Percentiles rank a stretch among this genome's conserved stretches.
Conservation (phyloP, 768 basidiomycete genomes). For the Xanthoconium stramineum region DNA sequence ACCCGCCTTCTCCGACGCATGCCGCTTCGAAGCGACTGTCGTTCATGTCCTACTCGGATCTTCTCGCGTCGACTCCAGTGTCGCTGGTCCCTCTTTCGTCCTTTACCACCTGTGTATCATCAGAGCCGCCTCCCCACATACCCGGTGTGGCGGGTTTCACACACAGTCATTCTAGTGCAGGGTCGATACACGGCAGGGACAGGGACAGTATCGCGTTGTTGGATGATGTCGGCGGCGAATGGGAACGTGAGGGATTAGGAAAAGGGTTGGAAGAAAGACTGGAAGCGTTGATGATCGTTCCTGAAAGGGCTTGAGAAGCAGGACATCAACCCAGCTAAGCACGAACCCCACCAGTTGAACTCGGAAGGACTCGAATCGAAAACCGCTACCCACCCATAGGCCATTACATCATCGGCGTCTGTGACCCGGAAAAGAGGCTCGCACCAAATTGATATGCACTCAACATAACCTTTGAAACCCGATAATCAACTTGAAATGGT, state of each 20-base stretch:
- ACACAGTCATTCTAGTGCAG: slow-evolving; percentile 26
- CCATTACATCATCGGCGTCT: background rate
- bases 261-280: slow-evolving; percentile 79
- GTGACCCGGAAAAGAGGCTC: background rate
- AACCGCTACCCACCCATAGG: background rate
- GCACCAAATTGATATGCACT: background rate
- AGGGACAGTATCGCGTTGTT: slow-evolving; percentile 45
- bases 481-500: slow-evolving; percentile 19
- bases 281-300: slow-evolving; percentile 49
- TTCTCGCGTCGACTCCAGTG: slow-evolving; percentile 74
- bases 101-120: slow-evolving; percentile 60
- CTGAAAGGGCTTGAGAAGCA: slow-evolving; percentile 21
- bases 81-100: slow-evolving; percentile 68
- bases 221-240: slow-evolving; percentile 77
- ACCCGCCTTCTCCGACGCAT: slow-evolving; percentile 48
- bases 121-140: slow-evolving; percentile 74
- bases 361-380: slow-evolving; percentile 1
- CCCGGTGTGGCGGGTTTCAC: slow-evolving; percentile 51
- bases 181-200: slow-evolving; percentile 27
- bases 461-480: slow-evolving; percentile 9
- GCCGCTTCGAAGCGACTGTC: slow-evolving; percentile 67
- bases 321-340: background rate
- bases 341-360: background rate
- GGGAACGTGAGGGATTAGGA: slow-evolving; percentile 83
- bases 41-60: slow-evolving; percentile 86